phyloP scores from a whole-genome alignment of 2,329 filamentous ascomycete genomes.

The Tricladium varicosporioides region DNA sequence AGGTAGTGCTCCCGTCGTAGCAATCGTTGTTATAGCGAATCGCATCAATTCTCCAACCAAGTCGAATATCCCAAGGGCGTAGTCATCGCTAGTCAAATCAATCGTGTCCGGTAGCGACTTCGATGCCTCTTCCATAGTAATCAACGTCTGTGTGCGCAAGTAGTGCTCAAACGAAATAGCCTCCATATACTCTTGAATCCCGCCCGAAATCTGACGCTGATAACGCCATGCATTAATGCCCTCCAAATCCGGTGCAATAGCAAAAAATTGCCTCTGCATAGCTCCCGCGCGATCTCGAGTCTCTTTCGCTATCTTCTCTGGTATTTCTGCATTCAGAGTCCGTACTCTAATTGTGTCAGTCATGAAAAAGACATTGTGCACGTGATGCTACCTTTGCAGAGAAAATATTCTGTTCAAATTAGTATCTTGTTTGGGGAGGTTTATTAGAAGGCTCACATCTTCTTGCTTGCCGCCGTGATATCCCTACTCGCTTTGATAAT shows the following conservation, averaged over 20 bases:
- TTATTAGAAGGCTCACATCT: constrained; percentile 64
- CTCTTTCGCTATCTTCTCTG: constrained; percentile 66
- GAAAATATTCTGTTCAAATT: constrained; percentile 67
- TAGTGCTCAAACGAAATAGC: constrained; percentile 88
- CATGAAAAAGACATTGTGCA: not conserved
- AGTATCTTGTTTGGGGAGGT: constrained; percentile 16
- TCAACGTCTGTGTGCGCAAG: constrained; percentile 71
- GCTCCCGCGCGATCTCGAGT: constrained; percentile 66
- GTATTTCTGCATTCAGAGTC: constrained; percentile 59
- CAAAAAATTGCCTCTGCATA: constrained; percentile 66
- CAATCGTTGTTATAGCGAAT: constrained; percentile 86
- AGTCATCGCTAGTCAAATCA: constrained; percentile 75
- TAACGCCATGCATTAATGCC: constrained; percentile 83
- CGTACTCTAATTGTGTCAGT: constrained; percentile 53
- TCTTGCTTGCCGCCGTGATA: constrained; percentile 92
- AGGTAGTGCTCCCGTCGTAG: constrained; percentile 54
- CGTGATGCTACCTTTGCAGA: constrained; percentile 64
- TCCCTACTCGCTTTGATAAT: constrained; percentile 90
- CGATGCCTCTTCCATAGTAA: constrained; percentile 63
- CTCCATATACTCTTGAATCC: constrained; percentile 93
- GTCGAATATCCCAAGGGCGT: constrained; percentile 88
- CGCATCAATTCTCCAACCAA: constrained; percentile 96
- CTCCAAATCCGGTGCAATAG: constrained; percentile 70
- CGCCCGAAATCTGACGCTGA: constrained; percentile 69
- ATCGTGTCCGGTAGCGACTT: constrained; percentile 51